Conservation (phyloP, 768 basidiomycete species). For the Lactifluus echinatus region DNA sequence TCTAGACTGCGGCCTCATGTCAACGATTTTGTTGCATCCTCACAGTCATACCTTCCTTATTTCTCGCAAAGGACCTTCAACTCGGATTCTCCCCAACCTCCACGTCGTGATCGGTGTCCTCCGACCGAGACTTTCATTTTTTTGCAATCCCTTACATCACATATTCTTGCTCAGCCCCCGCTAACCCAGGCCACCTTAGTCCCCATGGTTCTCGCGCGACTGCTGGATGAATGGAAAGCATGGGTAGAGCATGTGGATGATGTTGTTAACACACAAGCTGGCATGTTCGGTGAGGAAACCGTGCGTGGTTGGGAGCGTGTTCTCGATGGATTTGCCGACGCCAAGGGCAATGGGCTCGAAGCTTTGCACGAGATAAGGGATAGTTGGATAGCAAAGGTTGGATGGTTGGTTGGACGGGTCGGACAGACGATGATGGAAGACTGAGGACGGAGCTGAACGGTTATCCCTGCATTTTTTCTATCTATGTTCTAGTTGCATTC, state of each 20-base stretch:
- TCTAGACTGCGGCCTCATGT: conserved; percentile 70
- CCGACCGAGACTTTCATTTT: conserved; percentile 69
- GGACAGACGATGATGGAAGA: conserved; percentile 30
- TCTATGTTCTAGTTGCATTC: conserved; percentile 11
- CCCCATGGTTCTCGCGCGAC: conserved; percentile 51
- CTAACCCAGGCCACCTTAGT: conserved; percentile 52
- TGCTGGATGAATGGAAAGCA: conserved; percentile 66
- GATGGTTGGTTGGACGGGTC: conserved; percentile 59
- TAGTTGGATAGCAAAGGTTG: conserved; percentile 64
- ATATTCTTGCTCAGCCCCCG: conserved; percentile 58
- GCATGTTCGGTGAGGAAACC: conserved; percentile 72
- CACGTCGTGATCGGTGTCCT: conserved; percentile 58
- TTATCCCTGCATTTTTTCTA: conserved; percentile 6
- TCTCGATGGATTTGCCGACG: conserved; percentile 56
- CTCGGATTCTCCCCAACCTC: conserved; percentile 32
- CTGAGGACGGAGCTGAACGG: conserved; percentile 18
- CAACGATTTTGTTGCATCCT: conserved; percentile 66
- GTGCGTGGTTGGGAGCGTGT: conserved; percentile 61
- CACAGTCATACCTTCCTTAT: conserved; percentile 77
- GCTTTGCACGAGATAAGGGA: conserved; percentile 44
- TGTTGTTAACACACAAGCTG: conserved; percentile 59
- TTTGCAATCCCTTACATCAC: conserved; percentile 58
- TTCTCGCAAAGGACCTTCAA: conserved; percentile 47
- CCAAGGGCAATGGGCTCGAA: conserved; percentile 37
- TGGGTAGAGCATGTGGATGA: conserved; percentile 68